These are phyloP conservation scores for Tieghemostelium lacteum DNA, from an alignment of 78 protist species.

Conservation along the genomic window DNA sequence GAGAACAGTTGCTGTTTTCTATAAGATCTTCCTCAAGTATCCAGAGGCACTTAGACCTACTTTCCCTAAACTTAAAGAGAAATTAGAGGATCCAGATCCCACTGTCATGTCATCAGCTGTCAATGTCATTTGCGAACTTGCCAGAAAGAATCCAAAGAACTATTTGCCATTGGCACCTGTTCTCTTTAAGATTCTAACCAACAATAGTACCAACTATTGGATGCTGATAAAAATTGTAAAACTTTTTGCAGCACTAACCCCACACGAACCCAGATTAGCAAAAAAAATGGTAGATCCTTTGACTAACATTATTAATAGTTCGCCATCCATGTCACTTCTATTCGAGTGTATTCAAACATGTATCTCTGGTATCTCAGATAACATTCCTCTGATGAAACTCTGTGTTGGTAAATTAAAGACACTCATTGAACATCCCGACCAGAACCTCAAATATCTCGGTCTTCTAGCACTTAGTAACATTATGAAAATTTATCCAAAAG, in stretches of 20 bases:
- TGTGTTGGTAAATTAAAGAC: constrained; percentile 88
- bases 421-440: constrained; percentile 95
- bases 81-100: constrained; percentile 92
- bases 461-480: constrained; percentile 89
- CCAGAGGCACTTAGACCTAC: constrained; percentile 97
- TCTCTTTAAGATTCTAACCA: constrained; percentile 89
- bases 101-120: constrained; percentile 94
- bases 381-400: constrained; percentile 83
- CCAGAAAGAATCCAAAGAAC: constrained; percentile 96
- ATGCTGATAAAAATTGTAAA: constrained; percentile 97
- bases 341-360: constrained; percentile 95
- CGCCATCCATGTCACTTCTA: constrained; percentile 92
- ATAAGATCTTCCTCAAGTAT: constrained; percentile 91
- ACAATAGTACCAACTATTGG: constrained; percentile 93
- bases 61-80: constrained; percentile 93
- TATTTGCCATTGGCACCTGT: constrained; percentile 95
- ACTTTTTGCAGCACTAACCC: constrained; percentile 92
- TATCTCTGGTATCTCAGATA: constrained; percentile 83
- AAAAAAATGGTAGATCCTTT: constrained; percentile 95
- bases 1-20: constrained; percentile 87
- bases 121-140: constrained; percentile 97
- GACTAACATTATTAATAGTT: constrained; percentile 90
- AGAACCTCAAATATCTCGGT: constrained; percentile 97
- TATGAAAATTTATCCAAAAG: constrained; percentile 90
- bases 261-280: constrained; percentile 95